Conservation (phyloP, 371 early-diverging fungal species). For the Funneliformis caledonium region DNA sequence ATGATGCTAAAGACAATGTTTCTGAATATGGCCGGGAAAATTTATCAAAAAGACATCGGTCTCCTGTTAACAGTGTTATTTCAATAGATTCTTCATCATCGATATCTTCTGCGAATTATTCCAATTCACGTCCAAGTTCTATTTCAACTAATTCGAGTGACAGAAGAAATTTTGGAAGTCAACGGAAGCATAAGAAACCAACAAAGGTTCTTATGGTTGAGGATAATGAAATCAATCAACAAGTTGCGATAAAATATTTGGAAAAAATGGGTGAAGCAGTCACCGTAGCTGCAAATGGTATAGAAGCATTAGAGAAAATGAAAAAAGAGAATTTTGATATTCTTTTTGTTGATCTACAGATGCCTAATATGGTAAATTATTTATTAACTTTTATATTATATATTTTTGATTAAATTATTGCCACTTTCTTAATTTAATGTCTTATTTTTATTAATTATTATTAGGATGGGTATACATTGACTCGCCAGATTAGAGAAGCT, state of each 20-base stretch:
- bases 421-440: neutral
- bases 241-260: slow-evolving; percentile 53
- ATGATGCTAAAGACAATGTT: neutral
- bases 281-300: slow-evolving; percentile 56
- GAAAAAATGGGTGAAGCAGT: slow-evolving; percentile 52
- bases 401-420: neutral
- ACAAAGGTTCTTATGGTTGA: slow-evolving; percentile 4
- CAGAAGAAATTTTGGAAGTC: neutral
- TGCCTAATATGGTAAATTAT: neutral
- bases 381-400: neutral
- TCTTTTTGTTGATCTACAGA: slow-evolving; percentile 6
- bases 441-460: neutral
- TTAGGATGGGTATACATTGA: neutral
- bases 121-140: neutral
- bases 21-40: neutral
- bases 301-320: slow-evolving; percentile 32
- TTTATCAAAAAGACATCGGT: neutral
- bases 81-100: neutral
- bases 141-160: neutral
- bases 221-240: slow-evolving; percentile 10
- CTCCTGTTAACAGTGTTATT: neutral
- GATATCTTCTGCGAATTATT: neutral
- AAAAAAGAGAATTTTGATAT: neutral
- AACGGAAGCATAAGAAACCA: neutral
- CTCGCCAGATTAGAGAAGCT: slow-evolving; percentile 3